These are phyloP conservation scores for Mycogone perniciosa DNA, from an alignment of 2,329 filamentous ascomycete species.

Conservation along the genomic window DNA sequence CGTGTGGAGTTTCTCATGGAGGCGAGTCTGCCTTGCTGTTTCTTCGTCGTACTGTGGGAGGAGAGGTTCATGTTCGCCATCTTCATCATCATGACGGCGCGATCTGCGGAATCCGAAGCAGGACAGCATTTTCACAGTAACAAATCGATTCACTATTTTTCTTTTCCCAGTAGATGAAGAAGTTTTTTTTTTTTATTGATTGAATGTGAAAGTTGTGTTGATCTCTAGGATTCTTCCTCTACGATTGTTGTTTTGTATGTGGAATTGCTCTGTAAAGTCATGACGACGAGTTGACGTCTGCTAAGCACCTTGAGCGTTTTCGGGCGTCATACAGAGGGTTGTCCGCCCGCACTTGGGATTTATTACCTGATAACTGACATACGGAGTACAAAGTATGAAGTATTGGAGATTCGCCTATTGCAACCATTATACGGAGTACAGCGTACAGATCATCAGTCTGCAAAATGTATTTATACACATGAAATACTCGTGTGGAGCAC, in stretches of 20 bases:
- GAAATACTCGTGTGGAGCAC: too few species aligned
- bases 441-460: too few species aligned
- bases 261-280: not conserved
- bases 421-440: too few species aligned
- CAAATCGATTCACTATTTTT: not conserved
- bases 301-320: too few species aligned
- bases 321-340: too few species aligned
- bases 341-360: too few species aligned
- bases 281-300: slow-evolving; percentile 1
- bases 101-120: not conserved
- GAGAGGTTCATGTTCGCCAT: slow-evolving; percentile 66
- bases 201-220: not conserved
- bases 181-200: not conserved
- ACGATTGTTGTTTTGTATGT: too few species aligned
- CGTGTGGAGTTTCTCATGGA: slow-evolving; percentile 85
- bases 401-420: too few species aligned
- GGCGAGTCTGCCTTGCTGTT: slow-evolving; percentile 65
- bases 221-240: not conserved
- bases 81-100: slow-evolving; percentile 41
- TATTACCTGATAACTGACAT: too few species aligned
- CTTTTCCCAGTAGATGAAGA: not conserved
- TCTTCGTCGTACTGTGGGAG: slow-evolving; percentile 85
- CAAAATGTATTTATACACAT: too few species aligned
- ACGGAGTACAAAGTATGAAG: too few species aligned
- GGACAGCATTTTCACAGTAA: slow-evolving; percentile 8